These are phyloP conservation scores for Colletotrichum aenigma DNA, from an alignment of 2,329 filamentous ascomycete genomes.

Conservation along the genomic window DNA sequence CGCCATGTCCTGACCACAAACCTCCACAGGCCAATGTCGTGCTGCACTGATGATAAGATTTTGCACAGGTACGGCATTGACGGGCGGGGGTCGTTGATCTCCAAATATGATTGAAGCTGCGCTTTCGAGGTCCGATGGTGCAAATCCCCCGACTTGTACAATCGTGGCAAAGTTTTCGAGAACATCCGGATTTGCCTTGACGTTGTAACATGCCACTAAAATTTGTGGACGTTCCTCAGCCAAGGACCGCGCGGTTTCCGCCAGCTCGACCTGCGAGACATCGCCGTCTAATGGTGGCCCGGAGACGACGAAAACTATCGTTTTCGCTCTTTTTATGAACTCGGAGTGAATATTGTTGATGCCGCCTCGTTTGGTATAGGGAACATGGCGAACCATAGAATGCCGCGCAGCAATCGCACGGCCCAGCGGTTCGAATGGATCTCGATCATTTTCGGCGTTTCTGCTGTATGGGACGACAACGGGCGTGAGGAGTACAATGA, in stretches of 20 bases:
- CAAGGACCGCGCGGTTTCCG: constrained; percentile 45
- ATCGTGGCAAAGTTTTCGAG: constrained; percentile 54
- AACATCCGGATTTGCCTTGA: constrained; percentile 39
- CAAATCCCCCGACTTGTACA: constrained; percentile 54
- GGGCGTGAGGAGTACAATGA: constrained; percentile 67
- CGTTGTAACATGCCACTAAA: constrained; percentile 55
- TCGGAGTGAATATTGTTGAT: constrained; percentile 67
- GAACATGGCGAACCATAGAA: constrained; percentile 70
- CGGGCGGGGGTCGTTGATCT: constrained; percentile 24
- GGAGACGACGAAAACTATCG: constrained; percentile 65
- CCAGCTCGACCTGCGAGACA: constrained; percentile 55
- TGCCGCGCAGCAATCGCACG: constrained; percentile 65
- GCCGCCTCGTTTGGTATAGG: constrained; percentile 68
- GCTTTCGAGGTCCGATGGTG: constrained; percentile 48
- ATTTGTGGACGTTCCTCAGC: constrained; percentile 55
- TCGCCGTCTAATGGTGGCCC: constrained; percentile 51
- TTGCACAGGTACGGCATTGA: neutral
- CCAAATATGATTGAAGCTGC: constrained; percentile 59
- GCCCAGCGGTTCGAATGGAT: constrained; percentile 77
- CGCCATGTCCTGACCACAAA: constrained; percentile 44
- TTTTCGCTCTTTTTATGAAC: constrained; percentile 65
- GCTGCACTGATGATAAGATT: constrained; percentile 9
- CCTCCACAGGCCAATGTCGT: constrained; percentile 45
- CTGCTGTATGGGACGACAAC: constrained; percentile 51
- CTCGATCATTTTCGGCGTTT: constrained; percentile 48